Evolutionary conservation across 768 basidiomycete genomes (phyloP).

Genomic region (Boletus reticulatus): DNA sequence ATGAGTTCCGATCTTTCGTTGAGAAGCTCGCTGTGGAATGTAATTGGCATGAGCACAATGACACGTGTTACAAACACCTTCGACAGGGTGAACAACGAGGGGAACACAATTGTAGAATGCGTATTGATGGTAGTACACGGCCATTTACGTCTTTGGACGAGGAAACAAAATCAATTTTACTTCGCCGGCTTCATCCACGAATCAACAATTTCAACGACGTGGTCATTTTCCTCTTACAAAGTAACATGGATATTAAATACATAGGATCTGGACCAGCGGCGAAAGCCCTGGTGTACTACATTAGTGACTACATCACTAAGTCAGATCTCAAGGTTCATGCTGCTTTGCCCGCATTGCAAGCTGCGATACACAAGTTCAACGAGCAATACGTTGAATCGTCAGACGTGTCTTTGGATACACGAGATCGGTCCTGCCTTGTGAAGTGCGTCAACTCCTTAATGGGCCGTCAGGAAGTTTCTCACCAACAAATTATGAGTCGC

Average conservation of each 20-base stretch:
- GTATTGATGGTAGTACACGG: neutral
- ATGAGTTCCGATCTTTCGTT: too few species aligned
- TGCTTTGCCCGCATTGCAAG: neutral
- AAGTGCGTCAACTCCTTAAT: constrained; percentile 20
- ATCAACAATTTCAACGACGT: neutral
- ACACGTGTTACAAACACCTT: neutral
- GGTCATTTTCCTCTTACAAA: neutral
- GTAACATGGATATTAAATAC: neutral
- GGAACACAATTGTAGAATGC: neutral
- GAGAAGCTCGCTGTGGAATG: neutral
- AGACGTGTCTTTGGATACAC: too few species aligned
- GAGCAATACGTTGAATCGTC: too few species aligned
- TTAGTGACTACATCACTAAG: neutral
- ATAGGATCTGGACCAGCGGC: neutral
- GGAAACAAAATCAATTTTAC: neutral
- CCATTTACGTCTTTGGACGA: neutral
- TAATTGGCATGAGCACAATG: neutral
- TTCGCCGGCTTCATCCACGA: neutral
- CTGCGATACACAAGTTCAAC: neutral
- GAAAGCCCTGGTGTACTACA: neutral
- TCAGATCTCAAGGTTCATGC: neutral
- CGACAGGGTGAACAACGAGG: neutral
- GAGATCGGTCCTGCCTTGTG: neutral
- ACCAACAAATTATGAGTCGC: constrained; percentile 31
- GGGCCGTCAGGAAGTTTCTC: constrained; percentile 25